Percentiles rank a stretch among this genome's conserved stretches.
Conservation (phyloP, 257 asterid species). For the Penstemon davidsonii region DNA sequence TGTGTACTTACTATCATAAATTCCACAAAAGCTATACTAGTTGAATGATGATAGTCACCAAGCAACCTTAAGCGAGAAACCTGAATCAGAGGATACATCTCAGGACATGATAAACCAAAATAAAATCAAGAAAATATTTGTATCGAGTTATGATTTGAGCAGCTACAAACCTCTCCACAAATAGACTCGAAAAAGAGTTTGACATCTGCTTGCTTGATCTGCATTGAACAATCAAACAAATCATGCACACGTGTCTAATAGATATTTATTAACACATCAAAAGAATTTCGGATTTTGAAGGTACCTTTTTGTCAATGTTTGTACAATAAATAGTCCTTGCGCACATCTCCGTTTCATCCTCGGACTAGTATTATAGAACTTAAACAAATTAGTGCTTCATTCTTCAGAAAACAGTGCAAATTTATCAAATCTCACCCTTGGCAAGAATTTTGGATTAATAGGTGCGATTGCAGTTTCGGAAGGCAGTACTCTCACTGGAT, state of each 20-base stretch:
- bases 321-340: conserved; percentile 84
- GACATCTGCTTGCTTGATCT: conserved; percentile 76
- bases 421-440: conserved; percentile 56
- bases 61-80: conserved; percentile 95
- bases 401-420: not conserved
- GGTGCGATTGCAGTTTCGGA: conserved; percentile 86
- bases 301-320: conserved; percentile 77
- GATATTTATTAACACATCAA: not conserved
- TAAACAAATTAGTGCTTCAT: conserved; percentile 26
- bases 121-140: conserved; percentile 26
- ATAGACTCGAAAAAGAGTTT: conserved; percentile 68
- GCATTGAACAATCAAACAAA: conserved; percentile 28
- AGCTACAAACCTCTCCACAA: conserved; percentile 66
- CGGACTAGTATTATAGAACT: conserved; percentile 49
- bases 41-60: conserved; percentile 92
- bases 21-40: conserved; percentile 96
- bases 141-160: conserved; percentile 25
- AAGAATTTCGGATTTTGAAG: conserved; percentile 8
- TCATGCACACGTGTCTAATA: conserved; percentile 10
- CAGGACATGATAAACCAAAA: too few relatives aligned
- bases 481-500: conserved; percentile 72
- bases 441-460: conserved; percentile 73
- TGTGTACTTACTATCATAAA: conserved; percentile 75
- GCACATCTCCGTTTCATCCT: conserved; percentile 89
- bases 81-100: too few relatives aligned